phyloP scores from a whole-genome alignment of 371 early-diverging fungal species.

The Apophysomyces sp. region DNA sequence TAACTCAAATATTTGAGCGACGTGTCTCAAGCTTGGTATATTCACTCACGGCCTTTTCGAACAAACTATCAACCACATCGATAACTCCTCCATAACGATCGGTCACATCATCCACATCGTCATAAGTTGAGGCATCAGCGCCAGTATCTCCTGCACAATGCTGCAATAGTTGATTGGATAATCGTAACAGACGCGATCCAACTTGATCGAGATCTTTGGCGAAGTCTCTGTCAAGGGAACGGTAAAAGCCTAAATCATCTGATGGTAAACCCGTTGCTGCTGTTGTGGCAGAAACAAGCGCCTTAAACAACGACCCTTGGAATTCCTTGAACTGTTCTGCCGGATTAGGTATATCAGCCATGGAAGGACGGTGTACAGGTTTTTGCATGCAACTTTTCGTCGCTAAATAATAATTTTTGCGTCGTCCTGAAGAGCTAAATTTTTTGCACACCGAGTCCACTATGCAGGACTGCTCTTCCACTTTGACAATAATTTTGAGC shows the following conservation, averaged over 20 bases:
- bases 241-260: slow-evolving; percentile 70
- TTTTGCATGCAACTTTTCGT: neutral
- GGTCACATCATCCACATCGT: slow-evolving; percentile 70
- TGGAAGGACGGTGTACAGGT: neutral
- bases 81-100: slow-evolving; percentile 66
- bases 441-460: too few species aligned
- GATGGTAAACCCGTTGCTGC: slow-evolving; percentile 63
- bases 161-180: slow-evolving; percentile 60
- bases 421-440: too few species aligned
- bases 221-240: slow-evolving; percentile 64
- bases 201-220: slow-evolving; percentile 55
- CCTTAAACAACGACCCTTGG: slow-evolving; percentile 55
- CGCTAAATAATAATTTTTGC: neutral
- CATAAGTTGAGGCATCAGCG: slow-evolving; percentile 22
- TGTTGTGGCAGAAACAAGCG: slow-evolving; percentile 63
- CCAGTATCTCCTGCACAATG: slow-evolving; percentile 43
- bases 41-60: slow-evolving; percentile 76
- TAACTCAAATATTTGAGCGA: slow-evolving; percentile 10
- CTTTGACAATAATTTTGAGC: too few species aligned
- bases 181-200: slow-evolving; percentile 48
- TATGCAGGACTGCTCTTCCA: too few species aligned
- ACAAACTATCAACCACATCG: slow-evolving; percentile 80
- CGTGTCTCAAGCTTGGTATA: neutral
- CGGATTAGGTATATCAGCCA: slow-evolving; percentile 35
- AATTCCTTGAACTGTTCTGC: slow-evolving; percentile 53